phyloP scores from a whole-genome alignment of 192 early-diverging fungal genomes.

The Pecoramyces ruminantium region DNA sequence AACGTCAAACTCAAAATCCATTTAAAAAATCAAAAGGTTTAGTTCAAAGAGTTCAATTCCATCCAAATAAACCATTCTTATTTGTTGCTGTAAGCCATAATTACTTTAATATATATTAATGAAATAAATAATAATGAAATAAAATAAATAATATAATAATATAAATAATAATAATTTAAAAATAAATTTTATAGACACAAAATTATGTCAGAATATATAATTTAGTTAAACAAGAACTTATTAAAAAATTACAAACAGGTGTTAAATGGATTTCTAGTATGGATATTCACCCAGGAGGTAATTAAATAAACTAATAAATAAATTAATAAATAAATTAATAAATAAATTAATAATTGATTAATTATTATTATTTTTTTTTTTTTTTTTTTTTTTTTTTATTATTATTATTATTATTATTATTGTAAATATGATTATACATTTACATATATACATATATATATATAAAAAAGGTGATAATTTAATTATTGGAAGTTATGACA shows the following conservation, averaged over 20 bases:
- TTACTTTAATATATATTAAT: too few relatives aligned
- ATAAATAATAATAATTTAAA: too few relatives aligned
- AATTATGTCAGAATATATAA: constrained; percentile 87
- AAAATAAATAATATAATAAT: too few relatives aligned
- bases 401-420: too few relatives aligned
- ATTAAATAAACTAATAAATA: too few relatives aligned
- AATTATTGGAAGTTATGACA: constrained; percentile 89
- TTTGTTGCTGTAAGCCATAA: constrained; percentile 55
- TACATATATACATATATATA: too few relatives aligned
- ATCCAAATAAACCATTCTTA: constrained; percentile 79
- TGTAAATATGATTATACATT: too few relatives aligned
- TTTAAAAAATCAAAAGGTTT: constrained; percentile 79
- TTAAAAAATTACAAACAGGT: constrained; percentile 67
- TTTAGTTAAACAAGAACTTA: constrained; percentile 66
- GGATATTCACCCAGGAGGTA: constrained; percentile 80
- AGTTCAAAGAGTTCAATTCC: constrained; percentile 79
- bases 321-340: too few relatives aligned
- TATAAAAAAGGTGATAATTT: constrained; percentile 57
- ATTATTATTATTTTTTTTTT: too few relatives aligned
- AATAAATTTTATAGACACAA: constrained; percentile 85
- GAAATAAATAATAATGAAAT: too few relatives aligned
- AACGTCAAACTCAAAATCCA: constrained; percentile 73
- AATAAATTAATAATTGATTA: too few relatives aligned
- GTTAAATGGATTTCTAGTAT: constrained; percentile 92
- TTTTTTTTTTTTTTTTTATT: too few relatives aligned